phyloP scores from a whole-genome alignment of 2,329 filamentous ascomycete genomes.

The Diaporthe caulivora region DNA sequence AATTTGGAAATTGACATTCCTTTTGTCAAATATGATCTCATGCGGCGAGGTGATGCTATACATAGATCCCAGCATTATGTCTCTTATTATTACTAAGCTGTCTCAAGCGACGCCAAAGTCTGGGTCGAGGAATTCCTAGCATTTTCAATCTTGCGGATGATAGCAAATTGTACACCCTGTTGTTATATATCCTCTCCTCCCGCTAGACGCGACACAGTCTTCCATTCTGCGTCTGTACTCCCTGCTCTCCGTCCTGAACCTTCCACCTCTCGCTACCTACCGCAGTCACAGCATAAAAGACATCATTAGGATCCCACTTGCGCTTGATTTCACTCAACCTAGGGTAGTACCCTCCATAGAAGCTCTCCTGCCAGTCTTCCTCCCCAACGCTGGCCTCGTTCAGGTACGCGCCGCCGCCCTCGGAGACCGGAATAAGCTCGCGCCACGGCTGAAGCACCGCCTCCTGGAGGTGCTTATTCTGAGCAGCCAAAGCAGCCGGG shows the following conservation, averaged over 20 bases:
- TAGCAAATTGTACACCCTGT: no score
- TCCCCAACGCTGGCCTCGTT: conserved; percentile 51
- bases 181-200: neutral
- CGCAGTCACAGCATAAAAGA: conserved; percentile 48
- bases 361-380: conserved; percentile 47
- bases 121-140: neutral
- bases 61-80: no score
- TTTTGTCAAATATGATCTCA: no score
- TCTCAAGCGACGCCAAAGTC: neutral
- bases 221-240: conserved; percentile 29
- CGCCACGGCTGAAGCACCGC: conserved; percentile 12
- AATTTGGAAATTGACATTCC: no score
- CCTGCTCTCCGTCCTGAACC: conserved; percentile 43
- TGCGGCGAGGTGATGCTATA: no score
- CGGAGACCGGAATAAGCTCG: conserved; percentile 47
- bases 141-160: neutral
- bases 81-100: no score
- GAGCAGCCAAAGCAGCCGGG: conserved; percentile 13
- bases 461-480: conserved; percentile 42
- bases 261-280: conserved; percentile 54
- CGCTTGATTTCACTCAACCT: conserved; percentile 47
- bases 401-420: conserved; percentile 44
- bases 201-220: conserved; percentile 17
- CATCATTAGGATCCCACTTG: conserved; percentile 46
- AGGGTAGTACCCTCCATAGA: conserved; percentile 48